Percentiles rank a stretch among this genome's conserved stretches.
These are phyloP conservation scores for Termitomyces sp. DNA, from an alignment of 768 basidiomycete genomes.

Conservation along the genomic window DNA sequence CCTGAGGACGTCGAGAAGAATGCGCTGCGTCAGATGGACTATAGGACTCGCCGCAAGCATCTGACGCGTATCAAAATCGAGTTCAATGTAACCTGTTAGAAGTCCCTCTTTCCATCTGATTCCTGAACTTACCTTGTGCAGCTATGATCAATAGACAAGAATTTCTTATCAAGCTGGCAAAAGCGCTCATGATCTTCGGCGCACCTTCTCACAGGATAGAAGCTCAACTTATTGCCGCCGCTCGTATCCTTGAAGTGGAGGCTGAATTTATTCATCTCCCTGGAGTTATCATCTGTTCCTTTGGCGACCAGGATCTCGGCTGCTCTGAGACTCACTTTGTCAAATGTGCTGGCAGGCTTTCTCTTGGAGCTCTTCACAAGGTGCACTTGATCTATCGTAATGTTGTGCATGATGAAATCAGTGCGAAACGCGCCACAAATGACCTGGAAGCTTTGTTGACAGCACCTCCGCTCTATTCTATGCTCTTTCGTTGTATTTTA, in stretches of 20 bases:
- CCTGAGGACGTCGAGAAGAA: slow-evolving; percentile 59
- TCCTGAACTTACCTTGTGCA: slow-evolving; percentile 22
- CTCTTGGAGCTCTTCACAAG: slow-evolving; percentile 79
- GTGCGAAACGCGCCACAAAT: slow-evolving; percentile 68
- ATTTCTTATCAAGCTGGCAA: slow-evolving; percentile 82
- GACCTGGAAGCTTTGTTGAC: slow-evolving; percentile 60
- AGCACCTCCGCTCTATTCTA: slow-evolving; percentile 59
- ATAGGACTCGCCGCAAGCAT: slow-evolving; percentile 62
- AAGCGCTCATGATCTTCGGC: slow-evolving; percentile 86
- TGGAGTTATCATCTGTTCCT: slow-evolving; percentile 78
- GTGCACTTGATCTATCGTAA: slow-evolving; percentile 81
- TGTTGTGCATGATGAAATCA: slow-evolving; percentile 90
- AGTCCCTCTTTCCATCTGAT: background rate
- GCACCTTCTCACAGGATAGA: slow-evolving; percentile 94
- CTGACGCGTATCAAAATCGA: slow-evolving; percentile 62
- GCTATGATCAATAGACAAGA: slow-evolving; percentile 79
- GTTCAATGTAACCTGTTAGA: slow-evolving; percentile 67
- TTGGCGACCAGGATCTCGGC: slow-evolving; percentile 86
- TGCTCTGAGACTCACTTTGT: slow-evolving; percentile 88
- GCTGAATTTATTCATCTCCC: slow-evolving; percentile 90
- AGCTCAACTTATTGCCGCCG: slow-evolving; percentile 84
- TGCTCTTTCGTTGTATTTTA: slow-evolving; percentile 56
- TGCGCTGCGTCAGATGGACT: slow-evolving; percentile 59
- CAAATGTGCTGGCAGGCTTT: slow-evolving; percentile 70
- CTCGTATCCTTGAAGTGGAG: slow-evolving; percentile 84